These are phyloP conservation scores for Daldinia caldariorum DNA, from an alignment of 495 filamentous ascomycete species.

Conservation along the genomic window DNA sequence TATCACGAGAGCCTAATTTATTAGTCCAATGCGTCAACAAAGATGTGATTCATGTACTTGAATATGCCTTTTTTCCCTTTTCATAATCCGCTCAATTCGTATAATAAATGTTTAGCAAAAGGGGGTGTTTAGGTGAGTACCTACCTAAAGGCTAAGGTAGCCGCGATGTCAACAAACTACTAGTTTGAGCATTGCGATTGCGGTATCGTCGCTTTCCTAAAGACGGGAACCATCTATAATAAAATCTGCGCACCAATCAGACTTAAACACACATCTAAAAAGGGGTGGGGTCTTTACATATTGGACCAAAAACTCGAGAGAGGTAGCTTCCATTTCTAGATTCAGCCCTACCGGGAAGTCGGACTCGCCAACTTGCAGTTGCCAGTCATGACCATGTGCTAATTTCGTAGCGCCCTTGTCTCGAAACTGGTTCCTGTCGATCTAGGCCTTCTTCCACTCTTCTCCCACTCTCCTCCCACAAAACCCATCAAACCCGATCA, in stretches of 20 bases:
- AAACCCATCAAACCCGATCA: slow-evolving; percentile 7
- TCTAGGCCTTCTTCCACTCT: slow-evolving; percentile 21
- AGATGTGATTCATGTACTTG: background rate
- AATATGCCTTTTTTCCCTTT: background rate
- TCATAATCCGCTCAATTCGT: slow-evolving; percentile 3
- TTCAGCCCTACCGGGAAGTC: slow-evolving; percentile 37
- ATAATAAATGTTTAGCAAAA: slow-evolving; percentile 2
- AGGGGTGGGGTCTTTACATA: slow-evolving; percentile 41
- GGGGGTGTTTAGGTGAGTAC: too few species aligned
- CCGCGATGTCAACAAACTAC: slow-evolving; percentile 5
- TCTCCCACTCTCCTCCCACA: background rate
- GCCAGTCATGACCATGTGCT: slow-evolving; percentile 35
- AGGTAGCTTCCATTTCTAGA: slow-evolving; percentile 42
- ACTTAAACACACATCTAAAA: slow-evolving; percentile 41
- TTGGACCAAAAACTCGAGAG: slow-evolving; percentile 26
- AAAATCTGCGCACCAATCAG: slow-evolving; percentile 42
- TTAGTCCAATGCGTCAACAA: background rate
- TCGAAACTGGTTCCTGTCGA: slow-evolving; percentile 39
- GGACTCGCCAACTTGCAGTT: slow-evolving; percentile 20
- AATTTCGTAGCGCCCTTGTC: slow-evolving; percentile 32
- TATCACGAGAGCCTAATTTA: background rate
- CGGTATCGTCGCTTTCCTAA: slow-evolving; percentile 24
- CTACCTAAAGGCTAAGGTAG: too few species aligned
- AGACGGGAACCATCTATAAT: slow-evolving; percentile 10
- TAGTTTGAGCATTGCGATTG: slow-evolving; percentile 5